These are phyloP conservation scores for Penicillium desertorum DNA, from an alignment of 495 filamentous ascomycete genomes.

Conservation along the genomic window DNA sequence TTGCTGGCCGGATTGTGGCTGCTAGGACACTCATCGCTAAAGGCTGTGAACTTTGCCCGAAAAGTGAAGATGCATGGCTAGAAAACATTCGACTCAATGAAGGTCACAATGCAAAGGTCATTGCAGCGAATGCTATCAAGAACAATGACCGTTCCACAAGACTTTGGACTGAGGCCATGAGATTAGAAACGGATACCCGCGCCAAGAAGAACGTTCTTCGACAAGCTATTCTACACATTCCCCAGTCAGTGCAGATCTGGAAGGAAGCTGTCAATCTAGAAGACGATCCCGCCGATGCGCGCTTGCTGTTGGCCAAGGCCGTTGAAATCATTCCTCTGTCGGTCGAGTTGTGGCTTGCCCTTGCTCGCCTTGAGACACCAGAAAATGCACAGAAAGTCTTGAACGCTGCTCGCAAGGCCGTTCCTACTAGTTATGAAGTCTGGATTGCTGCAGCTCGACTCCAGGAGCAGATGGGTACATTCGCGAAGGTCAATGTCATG, in stretches of 20 bases:
- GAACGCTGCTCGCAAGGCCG: slow-evolving; percentile 90
- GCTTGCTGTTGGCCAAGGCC: slow-evolving; percentile 84
- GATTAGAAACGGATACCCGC: slow-evolving; percentile 73
- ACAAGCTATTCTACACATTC: slow-evolving; percentile 84
- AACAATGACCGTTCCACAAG: slow-evolving; percentile 83
- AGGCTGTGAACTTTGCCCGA: slow-evolving; percentile 86
- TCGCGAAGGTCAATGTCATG: slow-evolving; percentile 82
- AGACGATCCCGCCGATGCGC: slow-evolving; percentile 81
- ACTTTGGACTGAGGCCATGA: slow-evolving; percentile 94
- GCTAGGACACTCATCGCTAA: slow-evolving; percentile 81
- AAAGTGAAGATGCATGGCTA: slow-evolving; percentile 92
- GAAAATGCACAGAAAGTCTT: slow-evolving; percentile 91
- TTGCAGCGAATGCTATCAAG: slow-evolving; percentile 91
- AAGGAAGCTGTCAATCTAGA: slow-evolving; percentile 97
- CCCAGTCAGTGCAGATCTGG: slow-evolving; percentile 91
- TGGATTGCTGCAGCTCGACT: slow-evolving; percentile 94
- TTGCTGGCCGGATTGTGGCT: slow-evolving; percentile 84
- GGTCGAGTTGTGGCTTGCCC: slow-evolving; percentile 90
- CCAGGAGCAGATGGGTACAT: slow-evolving; percentile 83
- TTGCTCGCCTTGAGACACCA: slow-evolving; percentile 82
- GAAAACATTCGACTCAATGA: slow-evolving; percentile 93
- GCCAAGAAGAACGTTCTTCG: slow-evolving; percentile 88
- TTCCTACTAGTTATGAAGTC: slow-evolving; percentile 87
- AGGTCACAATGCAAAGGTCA: slow-evolving; percentile 87
- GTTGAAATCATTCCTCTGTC: slow-evolving; percentile 91